Evolutionary conservation across 2,329 filamentous ascomycete genomes (phyloP), one percentile per base, ranked within the genome.

Genomic region (Eurotiales sp.): DNA sequence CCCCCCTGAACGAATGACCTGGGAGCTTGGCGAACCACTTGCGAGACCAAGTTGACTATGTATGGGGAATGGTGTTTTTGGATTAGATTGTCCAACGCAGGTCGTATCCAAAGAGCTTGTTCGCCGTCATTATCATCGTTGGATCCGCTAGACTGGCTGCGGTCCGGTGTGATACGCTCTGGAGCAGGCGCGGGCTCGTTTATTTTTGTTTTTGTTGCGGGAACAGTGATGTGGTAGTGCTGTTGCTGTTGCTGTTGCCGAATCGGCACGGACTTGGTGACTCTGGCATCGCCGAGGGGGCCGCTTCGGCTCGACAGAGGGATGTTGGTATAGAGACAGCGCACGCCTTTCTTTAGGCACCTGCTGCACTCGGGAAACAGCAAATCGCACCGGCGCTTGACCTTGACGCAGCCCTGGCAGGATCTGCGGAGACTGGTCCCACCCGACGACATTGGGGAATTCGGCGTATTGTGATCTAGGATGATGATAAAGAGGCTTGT

Each of bases 381-480:
- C 41, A 58, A 60, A 42, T 64, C 63, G 34, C 63, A 65, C 14
- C 63, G 60, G 8, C 63, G 59, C 50, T 64, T 64, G 29, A 56
- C 57, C 22, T 58, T 59, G 7, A 57, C 56, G 48, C 63, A 65
- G 25, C 59, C 55, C 54, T 61, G 57, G 40, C 63, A 65, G 29
- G 61, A 63, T 44, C 63, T 56, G 44, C 61, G 62, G 15, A 64
- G 53, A n/a, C 56, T 62, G 39, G 50, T 55, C 27, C 57, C 49
- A 37, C 27, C 47, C 34, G 56, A 49, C 23, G 46, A 32, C 51
- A 50, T 50, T 36, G 4, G 34, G 34, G 34, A 19, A 5, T 10
- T n/a, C n/a, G n/a, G n/a, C 34, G 25, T 27, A n/a, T n/a, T n/a
- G n/a, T n/a, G n/a, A n/a, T n/a, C n/a, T n/a, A n/a, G n/a, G n/a